Evolutionary conservation across 257 asterid genomes (phyloP).

Genomic region (Osmanthus fragrans): DNA sequence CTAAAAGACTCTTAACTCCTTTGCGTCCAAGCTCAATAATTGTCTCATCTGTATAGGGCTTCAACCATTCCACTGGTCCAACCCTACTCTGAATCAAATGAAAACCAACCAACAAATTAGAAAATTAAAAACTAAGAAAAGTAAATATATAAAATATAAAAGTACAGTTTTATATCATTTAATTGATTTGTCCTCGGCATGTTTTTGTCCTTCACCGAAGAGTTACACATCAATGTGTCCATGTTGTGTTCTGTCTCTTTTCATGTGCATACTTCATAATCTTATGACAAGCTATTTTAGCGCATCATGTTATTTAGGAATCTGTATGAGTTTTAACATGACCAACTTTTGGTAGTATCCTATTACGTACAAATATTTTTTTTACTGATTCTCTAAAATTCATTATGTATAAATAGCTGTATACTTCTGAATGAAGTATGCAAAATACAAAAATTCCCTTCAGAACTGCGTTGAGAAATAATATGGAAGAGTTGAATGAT

Average conservation of each 20-base stretch:
- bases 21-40: constrained; percentile 82
- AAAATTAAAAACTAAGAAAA: neutral
- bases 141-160: neutral
- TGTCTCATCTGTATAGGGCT: constrained; percentile 95
- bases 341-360: neutral
- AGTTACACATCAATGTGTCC: neutral
- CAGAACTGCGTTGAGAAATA: neutral
- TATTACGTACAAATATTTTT: neutral
- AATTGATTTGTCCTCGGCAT: neutral
- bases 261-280: neutral
- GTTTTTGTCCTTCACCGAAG: neutral
- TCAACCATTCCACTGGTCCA: constrained; percentile 99
- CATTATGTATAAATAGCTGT: neutral
- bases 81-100: constrained; percentile 88
- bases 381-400: neutral
- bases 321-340: too few species aligned
- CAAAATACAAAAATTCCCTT: neutral
- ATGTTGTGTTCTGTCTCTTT: neutral
- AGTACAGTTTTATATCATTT: neutral
- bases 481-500: neutral
- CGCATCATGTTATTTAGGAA: neutral
- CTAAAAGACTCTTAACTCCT: constrained; percentile 95
- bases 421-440: neutral
- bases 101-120: constrained; percentile 23
- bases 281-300: neutral